Evolutionary conservation across 164 flowering plant genomes (phyloP).

Genomic region (Stephania cephalantha): DNA sequence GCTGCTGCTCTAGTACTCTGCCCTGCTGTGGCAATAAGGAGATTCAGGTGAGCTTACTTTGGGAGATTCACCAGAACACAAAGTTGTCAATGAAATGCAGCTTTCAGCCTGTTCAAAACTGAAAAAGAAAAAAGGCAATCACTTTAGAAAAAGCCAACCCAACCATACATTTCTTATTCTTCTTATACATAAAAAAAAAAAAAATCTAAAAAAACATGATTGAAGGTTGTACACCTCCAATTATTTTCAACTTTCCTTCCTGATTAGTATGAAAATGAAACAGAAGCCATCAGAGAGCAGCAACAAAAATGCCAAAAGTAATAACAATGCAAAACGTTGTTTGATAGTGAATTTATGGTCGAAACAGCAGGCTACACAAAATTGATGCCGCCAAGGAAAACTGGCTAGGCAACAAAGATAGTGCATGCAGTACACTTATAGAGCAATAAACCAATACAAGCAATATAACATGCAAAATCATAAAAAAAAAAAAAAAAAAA

Average conservation of each 20-base stretch:
- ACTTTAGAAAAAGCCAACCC: not conserved
- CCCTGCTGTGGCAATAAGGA: not conserved
- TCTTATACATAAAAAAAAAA: too few species aligned
- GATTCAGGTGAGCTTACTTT: not conserved
- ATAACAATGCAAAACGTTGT: too few species aligned
- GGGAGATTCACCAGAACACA: conserved; percentile 1
- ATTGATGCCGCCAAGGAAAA: not conserved
- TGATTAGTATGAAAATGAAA: not conserved
- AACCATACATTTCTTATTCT: not conserved
- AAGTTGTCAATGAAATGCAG: conserved; percentile 1
- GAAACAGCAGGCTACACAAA: not conserved
- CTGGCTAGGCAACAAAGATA: not conserved
- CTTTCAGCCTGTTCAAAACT: conserved; percentile 3
- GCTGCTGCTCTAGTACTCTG: not conserved
- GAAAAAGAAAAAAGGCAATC: not conserved
- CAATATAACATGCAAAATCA: not conserved
- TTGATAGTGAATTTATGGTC: not conserved
- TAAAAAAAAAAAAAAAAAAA: not conserved
- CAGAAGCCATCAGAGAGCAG: not conserved
- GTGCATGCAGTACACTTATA: not conserved
- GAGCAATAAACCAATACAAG: not conserved
- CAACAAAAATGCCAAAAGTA: not conserved
- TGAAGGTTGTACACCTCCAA: not conserved
- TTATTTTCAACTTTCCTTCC: not conserved
- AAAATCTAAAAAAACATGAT: not conserved